Evolutionary conservation across 352 stramenopile genomes (phyloP).

Genomic region (Globisporangium abappressorium): DNA sequence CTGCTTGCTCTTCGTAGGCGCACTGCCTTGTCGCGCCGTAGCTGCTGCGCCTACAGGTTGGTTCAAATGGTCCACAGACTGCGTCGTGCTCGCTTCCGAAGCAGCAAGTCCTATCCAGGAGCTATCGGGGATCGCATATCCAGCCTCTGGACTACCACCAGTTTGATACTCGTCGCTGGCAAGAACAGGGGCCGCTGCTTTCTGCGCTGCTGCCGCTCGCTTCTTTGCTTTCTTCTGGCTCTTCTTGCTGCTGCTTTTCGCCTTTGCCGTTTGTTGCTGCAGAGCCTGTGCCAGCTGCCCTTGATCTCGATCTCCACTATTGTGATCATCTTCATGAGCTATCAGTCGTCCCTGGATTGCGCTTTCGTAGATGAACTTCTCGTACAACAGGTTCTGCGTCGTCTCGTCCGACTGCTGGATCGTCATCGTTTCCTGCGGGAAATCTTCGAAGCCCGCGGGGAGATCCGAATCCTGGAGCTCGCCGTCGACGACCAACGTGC

Average conservation of each 20-base stretch:
- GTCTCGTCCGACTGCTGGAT: constrained; percentile 44
- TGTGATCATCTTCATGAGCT: not conserved
- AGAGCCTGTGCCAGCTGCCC: not conserved
- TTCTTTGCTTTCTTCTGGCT: constrained; percentile 35
- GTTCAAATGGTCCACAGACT: not conserved
- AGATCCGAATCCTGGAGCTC: constrained; percentile 71
- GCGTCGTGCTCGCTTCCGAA: no score
- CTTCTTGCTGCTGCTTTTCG: constrained; percentile 26
- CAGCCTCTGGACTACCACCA: not conserved
- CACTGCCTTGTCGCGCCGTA: not conserved
- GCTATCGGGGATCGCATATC: not conserved
- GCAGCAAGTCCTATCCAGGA: not conserved
- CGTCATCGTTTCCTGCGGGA: constrained; percentile 52
- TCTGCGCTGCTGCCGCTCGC: not conserved
- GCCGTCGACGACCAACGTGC: constrained; percentile 77
- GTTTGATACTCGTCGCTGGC: not conserved
- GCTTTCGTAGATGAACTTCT: constrained; percentile 88
- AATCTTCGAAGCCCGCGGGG: constrained; percentile 61
- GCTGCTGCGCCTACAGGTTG: not conserved
- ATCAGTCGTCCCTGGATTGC: constrained; percentile 39
- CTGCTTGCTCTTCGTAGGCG: not conserved
- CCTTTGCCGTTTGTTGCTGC: not conserved
- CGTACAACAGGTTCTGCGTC: constrained; percentile 60
- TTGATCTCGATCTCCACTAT: constrained; percentile 2
- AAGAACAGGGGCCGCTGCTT: not conserved